Percentiles rank a stretch among this genome's conserved stretches.
phyloP scores from a whole-genome alignment of 495 filamentous ascomycete species.

The Penicillium subrubescens region DNA sequence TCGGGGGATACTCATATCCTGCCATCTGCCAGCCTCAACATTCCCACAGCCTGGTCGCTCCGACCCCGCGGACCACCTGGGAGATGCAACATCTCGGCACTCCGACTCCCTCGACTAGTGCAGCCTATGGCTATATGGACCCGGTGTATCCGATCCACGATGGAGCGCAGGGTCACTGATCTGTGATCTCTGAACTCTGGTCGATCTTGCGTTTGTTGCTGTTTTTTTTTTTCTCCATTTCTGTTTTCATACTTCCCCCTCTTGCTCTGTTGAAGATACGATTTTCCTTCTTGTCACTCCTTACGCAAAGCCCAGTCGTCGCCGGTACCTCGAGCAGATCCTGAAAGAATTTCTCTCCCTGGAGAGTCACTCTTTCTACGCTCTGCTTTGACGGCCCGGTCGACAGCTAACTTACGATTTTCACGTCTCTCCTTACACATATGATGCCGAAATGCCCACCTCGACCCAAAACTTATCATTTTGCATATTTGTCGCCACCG shows the following conservation, averaged over 20 bases:
- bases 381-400: neutral
- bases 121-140: slow-evolving; percentile 40
- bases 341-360: neutral
- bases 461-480: slow-evolving; percentile 20
- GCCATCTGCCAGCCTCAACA: slow-evolving; percentile 38
- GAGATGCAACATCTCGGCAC: slow-evolving; percentile 36
- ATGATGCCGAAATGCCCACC: slow-evolving; percentile 42
- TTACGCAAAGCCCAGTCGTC: slow-evolving; percentile 38
- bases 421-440: slow-evolving; percentile 46
- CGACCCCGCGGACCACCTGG: slow-evolving; percentile 35
- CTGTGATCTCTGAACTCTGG: slow-evolving; percentile 16
- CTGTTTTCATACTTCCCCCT: slow-evolving; percentile 33
- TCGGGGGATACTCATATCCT: slow-evolving; percentile 40
- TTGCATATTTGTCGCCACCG: slow-evolving; percentile 22
- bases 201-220: slow-evolving; percentile 18
- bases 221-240: slow-evolving; percentile 17
- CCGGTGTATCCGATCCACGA: slow-evolving; percentile 42
- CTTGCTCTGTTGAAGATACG: slow-evolving; percentile 33
- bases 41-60: slow-evolving; percentile 27
- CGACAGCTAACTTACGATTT: slow-evolving; percentile 31
- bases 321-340: neutral
- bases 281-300: slow-evolving; percentile 44
- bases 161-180: slow-evolving; percentile 24
- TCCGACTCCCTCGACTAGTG: slow-evolving; percentile 20
- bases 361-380: too few relatives aligned